A percentile compares a stretch with the other conserved stretches of the same genome.
Evolutionary conservation across 1,139 yeast genomes (phyloP).

Genomic region (Arxiozyma bovina): DNA sequence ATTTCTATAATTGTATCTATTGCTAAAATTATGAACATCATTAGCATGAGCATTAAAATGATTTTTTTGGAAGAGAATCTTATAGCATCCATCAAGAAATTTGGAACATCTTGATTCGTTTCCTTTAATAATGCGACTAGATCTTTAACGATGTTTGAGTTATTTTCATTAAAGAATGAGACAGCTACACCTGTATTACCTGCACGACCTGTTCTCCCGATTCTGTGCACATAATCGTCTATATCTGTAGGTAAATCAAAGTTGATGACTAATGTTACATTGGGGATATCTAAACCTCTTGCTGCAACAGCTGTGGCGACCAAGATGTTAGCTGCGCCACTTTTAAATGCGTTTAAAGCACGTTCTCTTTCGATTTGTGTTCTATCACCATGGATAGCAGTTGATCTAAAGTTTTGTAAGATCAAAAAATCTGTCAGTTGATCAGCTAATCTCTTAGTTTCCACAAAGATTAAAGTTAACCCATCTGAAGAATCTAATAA

Average conservation of each 20-base stretch:
- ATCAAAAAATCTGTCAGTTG: constrained; percentile 83
- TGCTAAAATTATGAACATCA: too few species aligned
- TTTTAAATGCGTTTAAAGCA: constrained; percentile 63
- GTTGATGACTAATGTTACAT: constrained; percentile 93
- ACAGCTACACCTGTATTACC: constrained; percentile 97
- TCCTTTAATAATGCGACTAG: constrained; percentile 77
- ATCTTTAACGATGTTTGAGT: constrained; percentile 80
- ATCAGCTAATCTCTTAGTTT: constrained; percentile 98
- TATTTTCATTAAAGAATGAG: constrained; percentile 92
- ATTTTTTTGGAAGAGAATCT: neutral
- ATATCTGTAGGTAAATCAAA: constrained; percentile 93
- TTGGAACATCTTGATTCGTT: constrained; percentile 95
- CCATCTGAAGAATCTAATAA: constrained; percentile 63
- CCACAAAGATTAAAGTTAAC: constrained; percentile 86
- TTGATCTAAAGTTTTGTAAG: constrained; percentile 84
- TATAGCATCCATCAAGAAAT: constrained; percentile 54
- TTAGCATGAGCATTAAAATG: neutral
- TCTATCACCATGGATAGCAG: constrained; percentile 98
- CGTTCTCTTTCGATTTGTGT: constrained; percentile 95
- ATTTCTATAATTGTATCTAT: neutral
- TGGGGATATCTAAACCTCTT: constrained; percentile 95
- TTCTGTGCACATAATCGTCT: constrained; percentile 97
- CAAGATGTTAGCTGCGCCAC: constrained; percentile 54
- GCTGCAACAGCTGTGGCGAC: constrained; percentile 96
- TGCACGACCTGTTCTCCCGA: constrained; percentile 99